phyloP scores from a whole-genome alignment of 768 basidiomycete genomes.

The Auricularia cornea region DNA sequence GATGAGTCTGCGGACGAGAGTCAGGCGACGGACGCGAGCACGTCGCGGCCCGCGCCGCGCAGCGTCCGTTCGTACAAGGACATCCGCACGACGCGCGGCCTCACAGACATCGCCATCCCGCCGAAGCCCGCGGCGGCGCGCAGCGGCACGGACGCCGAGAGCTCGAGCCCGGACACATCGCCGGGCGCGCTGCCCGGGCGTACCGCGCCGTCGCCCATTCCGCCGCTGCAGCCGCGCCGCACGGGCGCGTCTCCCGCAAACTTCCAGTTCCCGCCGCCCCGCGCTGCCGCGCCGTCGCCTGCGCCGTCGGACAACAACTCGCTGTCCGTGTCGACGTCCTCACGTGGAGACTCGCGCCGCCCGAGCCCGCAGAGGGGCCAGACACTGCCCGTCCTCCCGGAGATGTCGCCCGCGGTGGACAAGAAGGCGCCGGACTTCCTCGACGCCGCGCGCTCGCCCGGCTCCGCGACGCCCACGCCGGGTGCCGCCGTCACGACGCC shows the following conservation, averaged over 20 bases:
- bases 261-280: slow-evolving; percentile 29
- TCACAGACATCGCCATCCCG: slow-evolving; percentile 35
- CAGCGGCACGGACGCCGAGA: not conserved
- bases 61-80: slow-evolving; percentile 10
- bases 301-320: not conserved
- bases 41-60: not conserved
- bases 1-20: not conserved
- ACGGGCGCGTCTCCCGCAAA: slow-evolving; percentile 20
- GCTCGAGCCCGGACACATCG: not conserved
- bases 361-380: not conserved
- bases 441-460: not conserved
- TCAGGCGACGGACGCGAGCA: not conserved
- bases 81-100: slow-evolving; percentile 22
- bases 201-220: slow-evolving; percentile 1
- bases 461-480: not conserved
- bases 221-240: slow-evolving; percentile 10
- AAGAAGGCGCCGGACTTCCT: not conserved
- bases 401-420: not conserved
- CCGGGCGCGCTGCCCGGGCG: not conserved
- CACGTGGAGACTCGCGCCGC: not conserved
- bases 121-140: slow-evolving; percentile 17
- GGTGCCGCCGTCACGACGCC: not conserved
- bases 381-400: not conserved
- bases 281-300: not conserved
- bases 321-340: not conserved